These are phyloP conservation scores for Lepidium didymum DNA, from an alignment of 345 rosid species.

Conservation along the genomic window DNA sequence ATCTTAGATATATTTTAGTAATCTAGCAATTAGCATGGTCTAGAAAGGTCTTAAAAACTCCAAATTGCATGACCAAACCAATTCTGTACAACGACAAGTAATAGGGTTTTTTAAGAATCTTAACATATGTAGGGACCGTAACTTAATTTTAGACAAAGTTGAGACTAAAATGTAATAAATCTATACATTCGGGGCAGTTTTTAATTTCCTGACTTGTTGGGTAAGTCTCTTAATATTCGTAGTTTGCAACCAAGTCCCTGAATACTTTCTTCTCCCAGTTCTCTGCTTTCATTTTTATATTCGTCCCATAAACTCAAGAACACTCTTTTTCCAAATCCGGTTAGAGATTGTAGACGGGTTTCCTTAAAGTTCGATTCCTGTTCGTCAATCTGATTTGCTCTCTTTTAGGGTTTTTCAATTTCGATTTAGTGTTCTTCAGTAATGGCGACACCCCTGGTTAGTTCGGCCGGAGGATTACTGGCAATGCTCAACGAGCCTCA, in stretches of 20 bases:
- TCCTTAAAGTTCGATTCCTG: background rate
- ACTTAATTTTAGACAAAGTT: background rate
- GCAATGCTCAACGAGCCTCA: constrained; percentile 95
- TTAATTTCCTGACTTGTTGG: constrained; percentile 28
- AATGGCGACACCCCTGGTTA: constrained; percentile 70
- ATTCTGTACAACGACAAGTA: too few relatives aligned
- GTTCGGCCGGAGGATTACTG: constrained; percentile 86
- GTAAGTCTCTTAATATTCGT: constrained; percentile 29
- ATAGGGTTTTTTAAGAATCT: too few relatives aligned
- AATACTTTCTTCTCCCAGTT: background rate
- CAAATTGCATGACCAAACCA: background rate
- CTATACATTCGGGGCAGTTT: background rate
- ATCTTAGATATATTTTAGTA: background rate
- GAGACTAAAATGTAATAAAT: background rate
- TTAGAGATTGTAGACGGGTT: background rate
- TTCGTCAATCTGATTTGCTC: constrained; percentile 2
- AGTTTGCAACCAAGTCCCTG: constrained; percentile 17
- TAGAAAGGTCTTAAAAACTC: background rate
- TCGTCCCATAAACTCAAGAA: background rate
- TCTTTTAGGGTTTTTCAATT: background rate
- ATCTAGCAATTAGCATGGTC: background rate
- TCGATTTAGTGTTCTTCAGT: background rate
- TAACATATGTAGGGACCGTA: background rate
- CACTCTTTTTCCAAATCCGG: constrained; percentile 1
- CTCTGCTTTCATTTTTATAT: background rate